Conservation (phyloP, 768 basidiomycete genomes). For the Rubroboletus satanas region DNA sequence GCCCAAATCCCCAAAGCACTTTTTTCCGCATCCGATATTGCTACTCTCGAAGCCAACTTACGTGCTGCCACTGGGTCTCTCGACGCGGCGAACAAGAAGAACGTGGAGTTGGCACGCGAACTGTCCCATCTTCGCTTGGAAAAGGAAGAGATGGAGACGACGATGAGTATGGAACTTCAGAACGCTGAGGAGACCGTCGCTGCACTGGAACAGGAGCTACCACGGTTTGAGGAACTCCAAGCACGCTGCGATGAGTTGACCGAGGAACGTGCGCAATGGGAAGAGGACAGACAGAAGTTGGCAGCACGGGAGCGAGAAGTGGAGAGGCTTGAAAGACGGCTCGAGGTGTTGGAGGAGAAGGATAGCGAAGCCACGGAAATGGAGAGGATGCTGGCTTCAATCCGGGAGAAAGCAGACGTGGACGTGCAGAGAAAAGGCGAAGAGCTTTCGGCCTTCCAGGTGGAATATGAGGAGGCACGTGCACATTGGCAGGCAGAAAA, state of each 20-base stretch:
- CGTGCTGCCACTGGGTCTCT: constrained; percentile 57
- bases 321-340: constrained; percentile 38
- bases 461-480: constrained; percentile 43
- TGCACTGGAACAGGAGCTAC: constrained; percentile 53
- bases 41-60: constrained; percentile 60
- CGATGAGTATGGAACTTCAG: constrained; percentile 62
- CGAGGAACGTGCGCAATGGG: constrained; percentile 50
- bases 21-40: constrained; percentile 43
- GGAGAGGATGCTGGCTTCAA: constrained; percentile 37
- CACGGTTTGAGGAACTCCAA: constrained; percentile 47
- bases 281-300: constrained; percentile 40
- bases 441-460: constrained; percentile 36
- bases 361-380: constrained; percentile 41
- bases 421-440: constrained; percentile 42
- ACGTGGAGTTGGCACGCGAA: constrained; percentile 59
- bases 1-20: constrained; percentile 51
- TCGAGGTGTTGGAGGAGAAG: constrained; percentile 42
- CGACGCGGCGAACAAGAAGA: constrained; percentile 55
- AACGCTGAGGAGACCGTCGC: constrained; percentile 61
- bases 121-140: constrained; percentile 59
- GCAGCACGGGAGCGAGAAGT: constrained; percentile 36
- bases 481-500: constrained; percentile 50
- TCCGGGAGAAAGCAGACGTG: constrained; percentile 29
- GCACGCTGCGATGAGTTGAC: constrained; percentile 44
- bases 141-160: constrained; percentile 65